These are phyloP conservation scores for Fusarium begoniae DNA, from an alignment of 2,329 filamentous ascomycete genomes.

Conservation along the genomic window DNA sequence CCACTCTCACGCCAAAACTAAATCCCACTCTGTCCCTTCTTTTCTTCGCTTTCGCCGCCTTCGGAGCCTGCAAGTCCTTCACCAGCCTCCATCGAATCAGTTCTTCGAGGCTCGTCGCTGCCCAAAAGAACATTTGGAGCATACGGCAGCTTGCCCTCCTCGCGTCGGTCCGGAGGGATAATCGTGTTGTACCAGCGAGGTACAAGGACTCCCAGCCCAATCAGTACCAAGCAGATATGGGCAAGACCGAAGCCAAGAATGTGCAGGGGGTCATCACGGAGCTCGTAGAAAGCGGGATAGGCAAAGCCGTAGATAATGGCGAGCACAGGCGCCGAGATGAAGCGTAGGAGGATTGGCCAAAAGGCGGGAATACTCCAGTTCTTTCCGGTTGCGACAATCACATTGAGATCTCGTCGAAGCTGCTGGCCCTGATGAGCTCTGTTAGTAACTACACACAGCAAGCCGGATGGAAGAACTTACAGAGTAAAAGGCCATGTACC, in stretches of 20 bases:
- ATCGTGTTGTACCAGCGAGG: slow-evolving; percentile 64
- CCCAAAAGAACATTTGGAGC: slow-evolving; percentile 38
- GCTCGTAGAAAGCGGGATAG: slow-evolving; percentile 58
- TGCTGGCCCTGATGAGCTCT: slow-evolving; percentile 58
- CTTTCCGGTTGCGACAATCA: slow-evolving; percentile 60
- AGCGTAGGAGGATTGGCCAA: slow-evolving; percentile 60
- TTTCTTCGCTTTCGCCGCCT: slow-evolving; percentile 24
- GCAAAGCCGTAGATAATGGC: slow-evolving; percentile 63
- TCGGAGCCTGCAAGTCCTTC: slow-evolving; percentile 4
- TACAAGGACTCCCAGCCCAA: slow-evolving; percentile 59
- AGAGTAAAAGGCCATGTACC: slow-evolving; percentile 66
- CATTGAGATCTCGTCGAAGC: slow-evolving; percentile 63
- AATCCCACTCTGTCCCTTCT: neutral
- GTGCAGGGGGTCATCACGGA: slow-evolving; percentile 60
- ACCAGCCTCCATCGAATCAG: slow-evolving; percentile 25
- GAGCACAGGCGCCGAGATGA: slow-evolving; percentile 59
- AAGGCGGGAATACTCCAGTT: slow-evolving; percentile 66
- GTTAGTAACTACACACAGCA: neutral
- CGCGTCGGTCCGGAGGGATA: slow-evolving; percentile 56
- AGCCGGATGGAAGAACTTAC: slow-evolving; percentile 47
- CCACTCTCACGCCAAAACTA: neutral
- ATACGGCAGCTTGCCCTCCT: slow-evolving; percentile 53
- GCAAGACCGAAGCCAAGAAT: slow-evolving; percentile 60
- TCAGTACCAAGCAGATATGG: slow-evolving; percentile 56
- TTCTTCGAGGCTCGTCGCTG: slow-evolving; percentile 17